Evolutionary conservation across 768 basidiomycete genomes (phyloP).

Genomic region (Boletus eberwhitei): DNA sequence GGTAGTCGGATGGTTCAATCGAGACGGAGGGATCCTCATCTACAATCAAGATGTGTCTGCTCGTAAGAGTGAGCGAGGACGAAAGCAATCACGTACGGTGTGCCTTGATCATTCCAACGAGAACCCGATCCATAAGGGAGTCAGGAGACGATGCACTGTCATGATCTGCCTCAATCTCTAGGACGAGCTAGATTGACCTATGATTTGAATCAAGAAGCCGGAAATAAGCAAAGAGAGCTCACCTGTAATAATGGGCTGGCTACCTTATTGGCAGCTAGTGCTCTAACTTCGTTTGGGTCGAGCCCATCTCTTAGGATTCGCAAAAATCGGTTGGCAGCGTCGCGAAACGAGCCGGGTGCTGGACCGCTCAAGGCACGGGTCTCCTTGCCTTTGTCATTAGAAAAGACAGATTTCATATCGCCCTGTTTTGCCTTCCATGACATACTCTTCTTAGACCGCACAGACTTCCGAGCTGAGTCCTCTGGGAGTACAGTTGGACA

Average conservation of each 20-base stretch:
- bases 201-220: constrained; percentile 5
- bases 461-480: constrained; percentile 35
- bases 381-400: constrained; percentile 39
- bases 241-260: constrained; percentile 79
- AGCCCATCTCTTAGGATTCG: constrained; percentile 48
- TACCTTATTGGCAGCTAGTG: constrained; percentile 70
- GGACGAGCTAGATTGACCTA: constrained; percentile 53
- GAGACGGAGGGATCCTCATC: constrained; percentile 36
- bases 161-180: constrained; percentile 78
- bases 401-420: constrained; percentile 76
- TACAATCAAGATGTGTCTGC: constrained; percentile 20
- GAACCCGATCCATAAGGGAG: constrained; percentile 79
- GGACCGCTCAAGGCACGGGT: constrained; percentile 22
- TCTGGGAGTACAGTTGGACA: constrained; percentile 52
- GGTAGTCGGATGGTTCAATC: constrained; percentile 67
- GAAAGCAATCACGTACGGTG: constrained; percentile 45
- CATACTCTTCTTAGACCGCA: constrained; percentile 84
- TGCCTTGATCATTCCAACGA: constrained; percentile 69
- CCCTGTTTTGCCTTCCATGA: constrained; percentile 82
- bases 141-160: constrained; percentile 53
- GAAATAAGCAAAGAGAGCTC: constrained; percentile 14
- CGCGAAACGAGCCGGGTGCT: constrained; percentile 48
- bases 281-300: constrained; percentile 70
- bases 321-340: constrained; percentile 47
- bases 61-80: background rate